Conservation (phyloP, 176 grass and related monocot genomes). For the Luzula sylvatica region DNA sequence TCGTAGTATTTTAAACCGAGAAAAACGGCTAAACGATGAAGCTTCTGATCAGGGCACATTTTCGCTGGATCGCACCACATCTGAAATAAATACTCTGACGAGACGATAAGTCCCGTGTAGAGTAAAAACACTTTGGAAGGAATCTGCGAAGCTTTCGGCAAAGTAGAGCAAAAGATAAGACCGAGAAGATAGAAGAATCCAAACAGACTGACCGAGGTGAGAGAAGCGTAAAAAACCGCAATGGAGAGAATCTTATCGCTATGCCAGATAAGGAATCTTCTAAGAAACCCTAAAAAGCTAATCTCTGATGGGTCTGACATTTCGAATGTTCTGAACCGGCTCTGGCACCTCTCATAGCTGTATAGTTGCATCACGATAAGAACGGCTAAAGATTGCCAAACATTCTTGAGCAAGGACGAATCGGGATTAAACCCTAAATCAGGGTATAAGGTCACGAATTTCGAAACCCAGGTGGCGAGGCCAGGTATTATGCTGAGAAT, state of each 20-base stretch:
- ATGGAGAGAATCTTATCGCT: constrained; percentile 83
- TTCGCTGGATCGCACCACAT: constrained; percentile 79
- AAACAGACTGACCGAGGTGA: constrained; percentile 81
- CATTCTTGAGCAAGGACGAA: constrained; percentile 72
- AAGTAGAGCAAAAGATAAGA: constrained; percentile 60
- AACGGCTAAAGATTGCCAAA: constrained; percentile 89
- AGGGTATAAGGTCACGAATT: constrained; percentile 61
- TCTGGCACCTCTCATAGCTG: constrained; percentile 90
- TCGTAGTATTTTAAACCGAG: constrained; percentile 76
- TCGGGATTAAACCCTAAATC: constrained; percentile 85
- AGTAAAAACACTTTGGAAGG: constrained; percentile 85
- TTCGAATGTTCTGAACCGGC: constrained; percentile 52
- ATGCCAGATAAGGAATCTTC: constrained; percentile 92
- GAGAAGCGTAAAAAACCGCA: constrained; percentile 70
- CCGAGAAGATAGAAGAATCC: constrained; percentile 80
- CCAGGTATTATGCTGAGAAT: constrained; percentile 59
- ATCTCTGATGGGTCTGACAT: constrained; percentile 63
- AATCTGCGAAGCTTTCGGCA: constrained; percentile 83
- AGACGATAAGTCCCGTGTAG: constrained; percentile 72
- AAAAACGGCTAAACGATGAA: constrained; percentile 53
- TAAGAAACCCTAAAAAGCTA: constrained; percentile 62
- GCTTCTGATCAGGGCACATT: constrained; percentile 77
- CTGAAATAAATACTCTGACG: constrained; percentile 90
- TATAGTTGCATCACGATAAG: constrained; percentile 98
- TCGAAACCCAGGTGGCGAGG: constrained; percentile 53